These are phyloP conservation scores for Cytospora paraplurivora DNA, from an alignment of 2,329 filamentous ascomycete genomes.

Conservation along the genomic window DNA sequence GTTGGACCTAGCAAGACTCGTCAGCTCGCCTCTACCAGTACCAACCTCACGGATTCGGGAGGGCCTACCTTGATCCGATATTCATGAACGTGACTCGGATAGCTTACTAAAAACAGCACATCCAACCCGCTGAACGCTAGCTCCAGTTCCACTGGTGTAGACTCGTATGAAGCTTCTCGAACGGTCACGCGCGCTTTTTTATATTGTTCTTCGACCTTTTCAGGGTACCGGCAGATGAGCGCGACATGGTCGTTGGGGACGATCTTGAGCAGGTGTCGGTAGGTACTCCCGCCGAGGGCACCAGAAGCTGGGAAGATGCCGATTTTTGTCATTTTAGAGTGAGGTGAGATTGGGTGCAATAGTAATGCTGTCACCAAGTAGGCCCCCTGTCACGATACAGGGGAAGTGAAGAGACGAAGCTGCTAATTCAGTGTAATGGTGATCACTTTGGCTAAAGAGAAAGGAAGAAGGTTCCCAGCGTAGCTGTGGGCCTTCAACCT, in stretches of 20 bases:
- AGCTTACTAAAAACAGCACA: conserved; percentile 57
- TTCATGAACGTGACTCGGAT: conserved; percentile 51
- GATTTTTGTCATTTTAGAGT: conserved; percentile 38
- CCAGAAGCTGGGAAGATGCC: conserved; percentile 56
- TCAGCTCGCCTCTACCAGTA: neutral
- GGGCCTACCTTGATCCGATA: conserved; percentile 44
- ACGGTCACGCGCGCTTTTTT: conserved; percentile 49
- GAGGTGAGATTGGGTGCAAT: too few relatives aligned
- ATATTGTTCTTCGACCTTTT: conserved; percentile 43
- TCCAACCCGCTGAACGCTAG: conserved; percentile 52
- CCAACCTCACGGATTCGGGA: neutral
- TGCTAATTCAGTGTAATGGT: too few relatives aligned
- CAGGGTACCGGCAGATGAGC: conserved; percentile 49
- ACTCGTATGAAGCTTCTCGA: conserved; percentile 55
- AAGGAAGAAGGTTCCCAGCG: too few relatives aligned
- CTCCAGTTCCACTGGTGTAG: conserved; percentile 44
- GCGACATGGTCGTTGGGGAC: conserved; percentile 49
- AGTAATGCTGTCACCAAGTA: too few relatives aligned
- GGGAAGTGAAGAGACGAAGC: too few relatives aligned
- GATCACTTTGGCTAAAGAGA: too few relatives aligned
- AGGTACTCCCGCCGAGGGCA: conserved; percentile 53
- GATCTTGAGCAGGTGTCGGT: conserved; percentile 49
- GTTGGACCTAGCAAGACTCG: conserved; percentile 32
- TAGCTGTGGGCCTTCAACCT: too few relatives aligned
- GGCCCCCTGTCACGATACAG: too few relatives aligned